phyloP scores from a whole-genome alignment of 2,329 filamentous ascomycete genomes.

The Penicillium thymicola region DNA sequence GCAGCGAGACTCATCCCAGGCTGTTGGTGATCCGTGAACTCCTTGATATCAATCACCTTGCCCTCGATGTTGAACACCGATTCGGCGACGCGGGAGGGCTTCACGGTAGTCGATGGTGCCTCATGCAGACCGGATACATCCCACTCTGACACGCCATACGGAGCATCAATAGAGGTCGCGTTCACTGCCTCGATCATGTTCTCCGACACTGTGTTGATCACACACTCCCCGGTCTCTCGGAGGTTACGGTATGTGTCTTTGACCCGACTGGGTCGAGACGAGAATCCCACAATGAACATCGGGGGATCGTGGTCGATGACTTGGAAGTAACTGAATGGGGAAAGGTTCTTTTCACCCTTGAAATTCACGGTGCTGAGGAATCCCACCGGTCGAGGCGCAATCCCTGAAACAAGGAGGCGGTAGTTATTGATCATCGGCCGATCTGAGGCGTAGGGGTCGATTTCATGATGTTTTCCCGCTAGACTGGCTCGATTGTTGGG shows the following conservation, averaged over 20 bases:
- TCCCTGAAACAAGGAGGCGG: slow-evolving; percentile 77
- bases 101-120: slow-evolving; percentile 61
- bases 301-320: slow-evolving; percentile 80
- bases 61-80: slow-evolving; percentile 78
- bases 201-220: slow-evolving; percentile 82
- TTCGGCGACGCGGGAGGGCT: slow-evolving; percentile 70
- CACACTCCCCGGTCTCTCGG: slow-evolving; percentile 66
- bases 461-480: slow-evolving; percentile 51
- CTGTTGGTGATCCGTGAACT: slow-evolving; percentile 67
- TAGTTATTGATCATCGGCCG: slow-evolving; percentile 72
- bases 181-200: slow-evolving; percentile 84
- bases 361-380: slow-evolving; percentile 55
- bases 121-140: slow-evolving; percentile 71
- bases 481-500: slow-evolving; percentile 13
- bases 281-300: slow-evolving; percentile 66
- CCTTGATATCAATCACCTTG: slow-evolving; percentile 66
- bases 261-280: slow-evolving; percentile 53
- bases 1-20: slow-evolving; percentile 71
- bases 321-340: slow-evolving; percentile 81
- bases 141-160: slow-evolving; percentile 75
- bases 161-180: slow-evolving; percentile 68
- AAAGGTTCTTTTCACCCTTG: slow-evolving; percentile 70
- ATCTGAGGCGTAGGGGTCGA: slow-evolving; percentile 71
- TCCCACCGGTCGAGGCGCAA: slow-evolving; percentile 75
- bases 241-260: slow-evolving; percentile 79